Conservation (phyloP, 805 yeast species). For the Isabelozyma pseudorhagii region DNA sequence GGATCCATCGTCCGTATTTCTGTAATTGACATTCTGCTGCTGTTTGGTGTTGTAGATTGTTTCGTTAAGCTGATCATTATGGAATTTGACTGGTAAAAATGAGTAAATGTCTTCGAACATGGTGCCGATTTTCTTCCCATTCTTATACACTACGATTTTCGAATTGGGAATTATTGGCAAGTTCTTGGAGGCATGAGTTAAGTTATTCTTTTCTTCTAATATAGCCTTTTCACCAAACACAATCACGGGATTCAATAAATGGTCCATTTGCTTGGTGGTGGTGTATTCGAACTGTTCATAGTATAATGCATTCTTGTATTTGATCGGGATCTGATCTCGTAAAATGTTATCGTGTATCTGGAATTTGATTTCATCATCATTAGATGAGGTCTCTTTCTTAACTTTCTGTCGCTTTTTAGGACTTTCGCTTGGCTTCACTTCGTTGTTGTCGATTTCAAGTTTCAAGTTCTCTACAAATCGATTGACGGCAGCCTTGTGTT, state of each 20-base stretch:
- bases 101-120: constrained; percentile 68
- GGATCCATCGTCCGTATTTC: constrained; percentile 70
- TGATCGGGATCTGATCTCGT: constrained; percentile 85
- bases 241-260: constrained; percentile 66
- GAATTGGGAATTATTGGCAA: constrained; percentile 54
- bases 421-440: constrained; percentile 7
- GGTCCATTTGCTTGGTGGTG: constrained; percentile 67
- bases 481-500: constrained; percentile 42
- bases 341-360: constrained; percentile 42
- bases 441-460: constrained; percentile 1
- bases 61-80: constrained; percentile 31
- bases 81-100: constrained; percentile 77
- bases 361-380: constrained; percentile 12
- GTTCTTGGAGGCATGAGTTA: constrained; percentile 25
- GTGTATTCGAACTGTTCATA: constrained; percentile 85
- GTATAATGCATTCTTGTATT: constrained; percentile 71
- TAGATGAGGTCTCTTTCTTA: constrained; percentile 9
- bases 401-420: constrained; percentile 8
- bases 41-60: constrained; percentile 25
- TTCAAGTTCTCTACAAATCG: constrained; percentile 20
- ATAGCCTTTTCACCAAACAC: constrained; percentile 68
- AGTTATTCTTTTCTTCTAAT: constrained; percentile 39
- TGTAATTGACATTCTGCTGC: constrained; percentile 34
- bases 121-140: constrained; percentile 66
- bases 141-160: constrained; percentile 65